phyloP scores from a whole-genome alignment of 2,329 filamentous ascomycete genomes.

The Verticillium isaacii region DNA sequence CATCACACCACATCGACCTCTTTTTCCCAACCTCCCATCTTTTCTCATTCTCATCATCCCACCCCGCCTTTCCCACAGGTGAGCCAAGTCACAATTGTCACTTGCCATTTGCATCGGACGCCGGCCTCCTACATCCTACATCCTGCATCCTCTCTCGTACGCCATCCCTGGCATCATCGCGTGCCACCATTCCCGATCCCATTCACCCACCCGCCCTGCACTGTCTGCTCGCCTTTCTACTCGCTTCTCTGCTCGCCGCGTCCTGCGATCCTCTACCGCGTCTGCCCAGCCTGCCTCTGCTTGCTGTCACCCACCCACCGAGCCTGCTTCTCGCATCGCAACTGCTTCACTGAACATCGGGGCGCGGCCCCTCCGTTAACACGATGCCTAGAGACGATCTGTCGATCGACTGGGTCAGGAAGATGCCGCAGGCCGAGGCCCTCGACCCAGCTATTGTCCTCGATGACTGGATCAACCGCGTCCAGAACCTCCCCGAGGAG shows the following conservation, averaged over 20 bases:
- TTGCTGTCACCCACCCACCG: not conserved
- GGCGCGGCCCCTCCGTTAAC: conserved; percentile 41
- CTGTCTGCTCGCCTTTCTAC: not conserved
- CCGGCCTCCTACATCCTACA: not conserved
- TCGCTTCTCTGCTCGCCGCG: not conserved
- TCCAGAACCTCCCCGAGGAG: conserved; percentile 76
- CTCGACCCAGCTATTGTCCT: conserved; percentile 65
- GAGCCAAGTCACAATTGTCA: conserved; percentile 1
- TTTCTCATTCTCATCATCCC: not conserved
- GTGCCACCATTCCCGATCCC: not conserved
- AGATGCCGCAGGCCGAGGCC: conserved; percentile 58
- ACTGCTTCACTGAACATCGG: conserved; percentile 2
- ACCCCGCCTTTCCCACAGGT: not conserved
- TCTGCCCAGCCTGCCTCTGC: not conserved
- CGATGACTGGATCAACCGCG: conserved; percentile 72
- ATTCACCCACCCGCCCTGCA: not conserved
- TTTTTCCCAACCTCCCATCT: not conserved
- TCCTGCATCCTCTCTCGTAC: not conserved
- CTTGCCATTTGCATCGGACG: not conserved
- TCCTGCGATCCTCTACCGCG: not conserved
- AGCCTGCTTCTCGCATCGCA: conserved; percentile 1
- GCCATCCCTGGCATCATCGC: conserved; percentile 1
- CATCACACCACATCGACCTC: not conserved
- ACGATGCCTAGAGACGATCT: conserved; percentile 70
- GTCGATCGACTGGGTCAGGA: conserved; percentile 65